Base-by-base conservation (phyloP, 2,329 filamentous ascomycete genomes). In the Lojkania enalia region DNA sequence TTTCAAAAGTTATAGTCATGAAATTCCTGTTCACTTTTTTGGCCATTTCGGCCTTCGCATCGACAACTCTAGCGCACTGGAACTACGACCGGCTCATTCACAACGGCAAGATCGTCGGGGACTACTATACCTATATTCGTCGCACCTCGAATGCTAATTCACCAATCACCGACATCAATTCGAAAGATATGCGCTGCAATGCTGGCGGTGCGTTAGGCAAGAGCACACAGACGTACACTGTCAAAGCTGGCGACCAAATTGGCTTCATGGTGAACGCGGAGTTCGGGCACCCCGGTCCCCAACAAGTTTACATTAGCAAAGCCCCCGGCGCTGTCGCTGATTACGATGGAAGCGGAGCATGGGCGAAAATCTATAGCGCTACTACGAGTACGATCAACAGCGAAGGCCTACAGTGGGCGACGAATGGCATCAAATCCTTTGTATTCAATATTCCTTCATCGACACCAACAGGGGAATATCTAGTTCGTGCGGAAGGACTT, bases 301-400 rank as follows among this genome's bases (percentile, higher is more conserved):
- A 81, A 39, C 75, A 79, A 67, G 77, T 80, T 13, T 80, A 77
- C 64, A 53, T 66, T 39, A 69, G 69, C n/a, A 54, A 51, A 37
- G 70, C 64, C 15, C 77, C 77, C 56, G 60, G 58, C 12, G 84
- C 83, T 65, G 76, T 86, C 49, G 79, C 85, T 61, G 77, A 77
- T 21, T 82, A 85, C 56, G 84, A 88, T 69, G 83, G 84, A 52
- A 77, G 84, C 44, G 75, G 48, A 6, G 18, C 15, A 27, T 54
- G 51, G 51, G 23, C 31, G 12, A 54, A 54, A 23, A 47, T 53
- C 11, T 54, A 53, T 25, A 42, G 35, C 5, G 37, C 31, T 0
- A 51, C 43, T 19, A 44, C 44, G 54, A 57, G 42, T 14, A 15
- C 21, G 4, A 39, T 47, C 20, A 27, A 45, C 1, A 51, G 19